Base-by-base conservation (phyloP, 2,329 filamentous ascomycete species). In the Sordariomycetes sp. region DNA sequence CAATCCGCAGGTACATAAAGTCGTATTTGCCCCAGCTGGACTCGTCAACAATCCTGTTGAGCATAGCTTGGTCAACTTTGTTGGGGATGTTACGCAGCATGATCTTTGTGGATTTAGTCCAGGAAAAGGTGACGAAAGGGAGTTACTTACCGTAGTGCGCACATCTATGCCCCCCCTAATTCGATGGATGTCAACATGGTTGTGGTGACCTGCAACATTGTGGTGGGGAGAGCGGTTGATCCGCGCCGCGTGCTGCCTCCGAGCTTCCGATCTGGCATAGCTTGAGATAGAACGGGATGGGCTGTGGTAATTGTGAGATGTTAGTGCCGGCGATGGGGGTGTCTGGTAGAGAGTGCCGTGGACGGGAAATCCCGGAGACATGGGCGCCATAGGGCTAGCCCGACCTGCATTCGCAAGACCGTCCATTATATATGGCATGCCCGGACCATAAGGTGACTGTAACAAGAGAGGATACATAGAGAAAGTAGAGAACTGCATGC, bases 71-170 rank as follows among this genome's bases (percentile, higher is more conserved):
- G 47, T 86, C 76, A 36, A 94, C 79, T 47, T 88, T 86, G 61
- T 94, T 94, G 2, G 90, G 90, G 30, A 95, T 90, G 54, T 96
- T 95, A 25, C 90, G 80, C 21, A 95, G 60, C 90, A 96, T 95
- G 43, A 96, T 85, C 81, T 86, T 38, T 17, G 18, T 11, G 9
- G 6, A 12, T 5, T 36, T 51, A 27, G 30, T 30, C n/a, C 16
- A 20, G 21, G 3, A 5, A n/a, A 15, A 26, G 15, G 5, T 8
- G n/a, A 33, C 5, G 3, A 3, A 14, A 32, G 20, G 35, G 3
- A 14, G 18, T 59, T n/a, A n/a, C 72, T 57, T 62, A 84, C 82
- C 1, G 82, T 87, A 8, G 82, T 86, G 33, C 82, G 74, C 38
- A 86, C 81, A 51, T 87, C 82, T 30, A 73, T 71, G 8, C 82